Conservation (phyloP, 2,329 filamentous ascomycete genomes). For the Venturia carpophila region DNA sequence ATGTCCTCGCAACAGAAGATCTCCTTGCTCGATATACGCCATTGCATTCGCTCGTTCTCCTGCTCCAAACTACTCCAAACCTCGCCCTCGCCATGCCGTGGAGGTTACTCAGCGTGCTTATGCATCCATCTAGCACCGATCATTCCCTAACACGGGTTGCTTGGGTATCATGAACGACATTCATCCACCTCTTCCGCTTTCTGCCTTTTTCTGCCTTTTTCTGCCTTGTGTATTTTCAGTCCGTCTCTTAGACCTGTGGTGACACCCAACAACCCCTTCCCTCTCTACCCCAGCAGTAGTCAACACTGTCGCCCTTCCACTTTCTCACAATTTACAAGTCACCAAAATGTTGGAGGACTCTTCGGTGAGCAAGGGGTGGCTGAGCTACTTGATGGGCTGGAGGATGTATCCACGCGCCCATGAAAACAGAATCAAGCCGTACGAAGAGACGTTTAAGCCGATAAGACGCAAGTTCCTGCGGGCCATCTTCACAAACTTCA, state of each 20-base stretch:
- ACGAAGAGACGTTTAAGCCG: not conserved
- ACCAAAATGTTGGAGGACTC: not conserved
- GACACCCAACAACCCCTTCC: not conserved
- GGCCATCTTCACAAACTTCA: slow-evolving; percentile 14
- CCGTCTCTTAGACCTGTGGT: not conserved
- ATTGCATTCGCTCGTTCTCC: not conserved
- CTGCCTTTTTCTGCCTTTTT: not conserved
- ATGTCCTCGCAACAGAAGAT: no score
- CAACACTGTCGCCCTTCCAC: not conserved
- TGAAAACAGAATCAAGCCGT: not conserved
- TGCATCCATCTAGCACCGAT: slow-evolving; percentile 4
- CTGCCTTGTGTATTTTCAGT: not conserved
- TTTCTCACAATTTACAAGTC: not conserved
- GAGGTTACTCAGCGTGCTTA: slow-evolving; percentile 7
- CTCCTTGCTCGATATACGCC: not conserved
- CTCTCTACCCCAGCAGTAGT: not conserved
- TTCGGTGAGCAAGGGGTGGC: not conserved
- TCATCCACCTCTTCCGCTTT: not conserved
- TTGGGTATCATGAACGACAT: not conserved
- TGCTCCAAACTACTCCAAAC: no score
- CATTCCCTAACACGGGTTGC: not conserved
- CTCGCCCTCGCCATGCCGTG: not conserved
- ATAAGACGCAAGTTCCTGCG: slow-evolving; percentile 11
- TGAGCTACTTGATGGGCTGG: not conserved
- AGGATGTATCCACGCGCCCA: slow-evolving; percentile 16